A percentile compares a stretch with the other conserved stretches of the same genome.
Evolutionary conservation across 2,329 filamentous ascomycete genomes (phyloP).

Genomic region (Cercospora sp.): DNA sequence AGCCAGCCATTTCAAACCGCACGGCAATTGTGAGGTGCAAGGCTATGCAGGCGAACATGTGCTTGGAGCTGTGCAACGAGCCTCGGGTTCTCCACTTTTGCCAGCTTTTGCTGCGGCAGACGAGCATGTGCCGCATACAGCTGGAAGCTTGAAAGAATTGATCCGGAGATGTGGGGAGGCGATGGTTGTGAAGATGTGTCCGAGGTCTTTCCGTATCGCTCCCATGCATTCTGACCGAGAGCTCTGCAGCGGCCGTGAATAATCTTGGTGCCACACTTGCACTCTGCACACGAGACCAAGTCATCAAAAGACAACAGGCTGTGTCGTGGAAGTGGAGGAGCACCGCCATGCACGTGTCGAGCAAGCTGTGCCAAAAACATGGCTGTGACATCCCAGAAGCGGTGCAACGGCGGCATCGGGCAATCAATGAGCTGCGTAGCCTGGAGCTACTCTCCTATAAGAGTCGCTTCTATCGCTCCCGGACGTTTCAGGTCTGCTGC

Average conservation of each 20-base stretch:
- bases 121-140: constrained; percentile 4
- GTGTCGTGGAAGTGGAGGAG: background rate
- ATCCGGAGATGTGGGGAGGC: constrained; percentile 3
- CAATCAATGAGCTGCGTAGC: constrained; percentile 24
- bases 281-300: background rate
- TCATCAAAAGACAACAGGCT: background rate
- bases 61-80: constrained; percentile 3
- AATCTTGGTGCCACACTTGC: background rate
- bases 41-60: constrained; percentile 5
- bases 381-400: background rate
- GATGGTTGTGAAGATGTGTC: background rate
- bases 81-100: background rate
- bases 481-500: constrained; percentile 32
- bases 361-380: background rate
- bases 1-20: background rate
- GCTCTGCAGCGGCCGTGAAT: background rate
- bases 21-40: background rate
- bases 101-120: background rate
- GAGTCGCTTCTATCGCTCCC: constrained; percentile 33
- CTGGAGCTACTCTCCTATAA: constrained; percentile 31
- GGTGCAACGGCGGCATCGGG: background rate
- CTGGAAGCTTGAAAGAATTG: background rate
- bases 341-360: background rate
- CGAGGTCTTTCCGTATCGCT: background rate
- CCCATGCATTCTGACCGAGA: background rate